Evolutionary conservation across 75 land plant species (phyloP).

Genomic region (Gnetum montanum): DNA sequence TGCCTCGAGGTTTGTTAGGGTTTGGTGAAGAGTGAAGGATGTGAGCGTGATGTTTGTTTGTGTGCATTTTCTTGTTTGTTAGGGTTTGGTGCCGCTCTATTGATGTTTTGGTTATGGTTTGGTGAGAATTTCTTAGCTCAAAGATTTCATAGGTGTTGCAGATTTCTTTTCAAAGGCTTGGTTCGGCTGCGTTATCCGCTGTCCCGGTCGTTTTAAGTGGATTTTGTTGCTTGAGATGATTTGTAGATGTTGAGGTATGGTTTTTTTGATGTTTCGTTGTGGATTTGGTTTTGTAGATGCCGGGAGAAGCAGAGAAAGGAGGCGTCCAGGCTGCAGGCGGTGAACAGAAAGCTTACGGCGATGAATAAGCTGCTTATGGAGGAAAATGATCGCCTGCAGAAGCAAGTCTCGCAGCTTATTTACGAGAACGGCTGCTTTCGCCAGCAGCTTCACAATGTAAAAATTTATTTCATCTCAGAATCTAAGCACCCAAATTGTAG

Average conservation of each 20-base stretch:
- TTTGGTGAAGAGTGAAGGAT: neutral
- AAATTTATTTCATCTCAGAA: neutral
- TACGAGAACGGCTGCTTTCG: constrained; percentile 84
- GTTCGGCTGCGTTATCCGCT: neutral
- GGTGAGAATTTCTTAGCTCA: neutral
- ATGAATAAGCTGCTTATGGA: constrained; percentile 98
- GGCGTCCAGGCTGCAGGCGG: constrained; percentile 76
- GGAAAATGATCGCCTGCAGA: constrained; percentile 93
- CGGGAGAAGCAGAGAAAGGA: constrained; percentile 98
- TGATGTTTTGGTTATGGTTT: neutral
- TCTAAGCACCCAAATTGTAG: neutral
- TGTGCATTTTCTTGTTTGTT: neutral
- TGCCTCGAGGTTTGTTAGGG: neutral
- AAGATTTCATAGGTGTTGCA: neutral
- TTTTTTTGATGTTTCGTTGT: neutral
- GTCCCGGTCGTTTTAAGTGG: neutral
- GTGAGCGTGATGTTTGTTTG: neutral
- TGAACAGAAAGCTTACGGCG: constrained; percentile 80
- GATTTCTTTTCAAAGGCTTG: no score
- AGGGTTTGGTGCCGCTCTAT: neutral
- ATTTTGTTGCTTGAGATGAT: neutral
- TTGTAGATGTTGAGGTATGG: neutral
- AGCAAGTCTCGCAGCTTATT: constrained; percentile 86
- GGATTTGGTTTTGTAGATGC: constrained; percentile 40
- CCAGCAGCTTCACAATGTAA: constrained; percentile 61